phyloP scores from a whole-genome alignment of 257 asterid species.

The Solanum pinnatisectum region DNA sequence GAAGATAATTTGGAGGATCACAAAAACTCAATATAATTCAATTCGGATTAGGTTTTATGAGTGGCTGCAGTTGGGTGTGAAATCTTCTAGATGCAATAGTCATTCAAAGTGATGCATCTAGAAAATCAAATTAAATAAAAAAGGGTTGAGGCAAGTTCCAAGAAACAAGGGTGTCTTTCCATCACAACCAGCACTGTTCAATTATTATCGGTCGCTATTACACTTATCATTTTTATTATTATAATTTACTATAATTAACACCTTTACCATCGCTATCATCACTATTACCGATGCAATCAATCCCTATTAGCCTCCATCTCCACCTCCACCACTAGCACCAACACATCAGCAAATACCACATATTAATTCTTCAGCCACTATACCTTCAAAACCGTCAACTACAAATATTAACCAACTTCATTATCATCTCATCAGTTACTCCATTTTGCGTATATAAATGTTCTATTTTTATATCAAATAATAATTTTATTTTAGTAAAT shows the following conservation, averaged over 20 bases:
- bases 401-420: neutral
- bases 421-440: neutral
- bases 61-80: neutral
- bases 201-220: fast-evolving
- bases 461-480: neutral
- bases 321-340: neutral
- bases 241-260: neutral
- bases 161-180: neutral
- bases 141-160: neutral
- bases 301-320: neutral
- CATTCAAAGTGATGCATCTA: neutral
- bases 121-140: neutral
- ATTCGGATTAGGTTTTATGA: neutral
- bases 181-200: neutral
- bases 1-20: neutral
- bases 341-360: neutral
- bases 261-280: fast-evolving
- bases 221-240: neutral
- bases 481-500: neutral
- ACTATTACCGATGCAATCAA: neutral
- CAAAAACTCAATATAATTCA: neutral
- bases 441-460: neutral
- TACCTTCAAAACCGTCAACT: neutral
- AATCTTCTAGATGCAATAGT: neutral
- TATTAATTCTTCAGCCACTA: neutral